Base-by-base conservation (phyloP, 805 yeast genomes). In the Suhomyces kilbournensis region DNA sequence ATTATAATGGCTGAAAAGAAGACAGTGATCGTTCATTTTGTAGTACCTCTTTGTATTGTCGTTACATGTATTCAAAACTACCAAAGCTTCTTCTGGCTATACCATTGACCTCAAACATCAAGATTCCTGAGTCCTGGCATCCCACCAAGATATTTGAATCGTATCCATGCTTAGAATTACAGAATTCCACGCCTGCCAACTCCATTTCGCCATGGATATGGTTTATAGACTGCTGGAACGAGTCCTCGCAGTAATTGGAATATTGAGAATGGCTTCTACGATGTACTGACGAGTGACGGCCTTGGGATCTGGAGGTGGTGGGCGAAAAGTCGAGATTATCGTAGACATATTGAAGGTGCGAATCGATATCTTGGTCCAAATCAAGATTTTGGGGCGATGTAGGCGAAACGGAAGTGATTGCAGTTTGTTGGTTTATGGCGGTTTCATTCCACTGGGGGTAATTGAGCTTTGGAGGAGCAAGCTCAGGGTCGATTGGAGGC, bases 81-180 rank as follows among this genome's bases (percentile, higher is more conserved):
- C 87, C 85, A 56, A 81, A 81, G 52, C 85, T 80, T 53, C 86
- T 71, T 60, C 89, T 73, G 28, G 81, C 80, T 79, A 84, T 79
- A 14, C 81, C 76, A 59, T 86, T 87, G 46, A 88, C 78, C 43
- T 80, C 81, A 91, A 93, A 88, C 57, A 77, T 75, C 45, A 84
- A 74, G 19, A 89, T 71, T 0, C 96, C 96, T 44, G 79, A 81
- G 53, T 82, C 85, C 49, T 73, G 74, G 53, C 76, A 67, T 3
- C 78, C 78, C 49, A 75, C 68, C 23, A 66, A 59, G 45, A 75
- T 61, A 53, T 68, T 68, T 32, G 57, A 51, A 32, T 58, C 61
- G 44, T 61, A 63, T 49, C 52, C 56, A 70, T 75, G 69, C n/a
- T 26, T 25, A 3, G 53, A 46, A 9, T 40, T 40, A 30, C 55